Percentiles rank a stretch among this genome's conserved stretches.
These are phyloP conservation scores for Lasiodiplodia sp. DNA, from an alignment of 2,329 filamentous ascomycete species.

Conservation along the genomic window DNA sequence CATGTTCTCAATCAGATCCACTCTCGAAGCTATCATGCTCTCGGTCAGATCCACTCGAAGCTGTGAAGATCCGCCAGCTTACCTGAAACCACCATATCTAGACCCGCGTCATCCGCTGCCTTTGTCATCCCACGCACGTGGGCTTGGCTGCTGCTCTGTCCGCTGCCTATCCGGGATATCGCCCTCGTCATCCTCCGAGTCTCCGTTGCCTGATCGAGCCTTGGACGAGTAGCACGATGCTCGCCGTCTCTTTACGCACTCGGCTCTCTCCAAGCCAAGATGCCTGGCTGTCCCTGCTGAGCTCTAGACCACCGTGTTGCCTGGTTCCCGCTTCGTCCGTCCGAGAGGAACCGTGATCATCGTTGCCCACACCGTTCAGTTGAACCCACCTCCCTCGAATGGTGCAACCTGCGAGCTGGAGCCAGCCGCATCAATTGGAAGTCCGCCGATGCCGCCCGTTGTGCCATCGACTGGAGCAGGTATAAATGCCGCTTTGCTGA, in stretches of 20 bases:
- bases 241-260: background rate
- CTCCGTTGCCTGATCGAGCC: background rate
- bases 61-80: background rate
- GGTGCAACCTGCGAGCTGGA: background rate
- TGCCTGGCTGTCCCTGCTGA: no score
- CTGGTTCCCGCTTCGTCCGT: background rate
- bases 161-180: conserved; percentile 6
- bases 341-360: conserved; percentile 10
- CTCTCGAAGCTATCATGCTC: background rate
- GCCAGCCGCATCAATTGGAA: background rate
- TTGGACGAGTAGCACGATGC: background rate
- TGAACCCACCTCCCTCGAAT: background rate
- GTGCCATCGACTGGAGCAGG: background rate
- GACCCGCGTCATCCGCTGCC: background rate
- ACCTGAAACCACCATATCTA: background rate
- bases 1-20: background rate
- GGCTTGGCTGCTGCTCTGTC: conserved; percentile 1
- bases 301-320: background rate
- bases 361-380: background rate
- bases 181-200: background rate
- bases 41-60: background rate
- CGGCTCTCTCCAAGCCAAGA: background rate
- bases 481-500: background rate
- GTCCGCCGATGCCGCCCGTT: conserved; percentile 8
- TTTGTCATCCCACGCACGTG: background rate